Evolutionary conservation across 2,329 filamentous ascomycete genomes (phyloP).

Genomic region (Fusarium sp.): DNA sequence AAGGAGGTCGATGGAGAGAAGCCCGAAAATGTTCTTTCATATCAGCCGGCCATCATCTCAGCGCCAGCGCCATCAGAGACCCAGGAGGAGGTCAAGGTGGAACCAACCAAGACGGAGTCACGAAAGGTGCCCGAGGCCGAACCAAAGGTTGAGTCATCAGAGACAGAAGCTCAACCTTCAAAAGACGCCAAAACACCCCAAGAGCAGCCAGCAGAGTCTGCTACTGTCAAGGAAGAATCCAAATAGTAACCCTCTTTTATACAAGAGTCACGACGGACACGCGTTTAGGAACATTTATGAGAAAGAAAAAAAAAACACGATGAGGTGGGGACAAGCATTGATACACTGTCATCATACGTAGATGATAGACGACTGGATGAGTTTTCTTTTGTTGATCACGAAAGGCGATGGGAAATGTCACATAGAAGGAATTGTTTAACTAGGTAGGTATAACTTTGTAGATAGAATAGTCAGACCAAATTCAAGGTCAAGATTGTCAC

Average conservation of each 20-base stretch:
- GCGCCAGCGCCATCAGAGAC: not conserved
- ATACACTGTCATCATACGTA: constrained; percentile 7
- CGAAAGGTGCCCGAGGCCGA: not conserved
- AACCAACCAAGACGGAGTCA: constrained; percentile 5
- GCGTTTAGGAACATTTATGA: not conserved
- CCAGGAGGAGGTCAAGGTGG: not conserved
- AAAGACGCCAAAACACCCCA: not conserved
- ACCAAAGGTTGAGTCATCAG: not conserved
- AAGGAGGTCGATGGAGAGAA: not conserved
- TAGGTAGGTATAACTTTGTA: not conserved
- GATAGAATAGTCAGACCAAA: constrained; percentile 5
- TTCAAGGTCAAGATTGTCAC: constrained; percentile 1
- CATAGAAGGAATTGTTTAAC: constrained; percentile 10
- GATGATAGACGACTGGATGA: constrained; percentile 33
- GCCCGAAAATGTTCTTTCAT: not conserved
- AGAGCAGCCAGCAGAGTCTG: not conserved
- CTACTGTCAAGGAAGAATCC: constrained; percentile 5
- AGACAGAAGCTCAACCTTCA: not conserved
- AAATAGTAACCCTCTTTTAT: not conserved
- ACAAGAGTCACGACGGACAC: not conserved
- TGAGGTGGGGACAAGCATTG: constrained; percentile 1
- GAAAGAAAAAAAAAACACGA: not conserved
- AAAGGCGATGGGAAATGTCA: constrained; percentile 16
- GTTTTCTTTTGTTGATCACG: constrained; percentile 30
- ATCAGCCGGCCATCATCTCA: not conserved